These are phyloP conservation scores for Lactarius sp. DNA, from an alignment of 768 basidiomycete genomes.

Conservation along the genomic window DNA sequence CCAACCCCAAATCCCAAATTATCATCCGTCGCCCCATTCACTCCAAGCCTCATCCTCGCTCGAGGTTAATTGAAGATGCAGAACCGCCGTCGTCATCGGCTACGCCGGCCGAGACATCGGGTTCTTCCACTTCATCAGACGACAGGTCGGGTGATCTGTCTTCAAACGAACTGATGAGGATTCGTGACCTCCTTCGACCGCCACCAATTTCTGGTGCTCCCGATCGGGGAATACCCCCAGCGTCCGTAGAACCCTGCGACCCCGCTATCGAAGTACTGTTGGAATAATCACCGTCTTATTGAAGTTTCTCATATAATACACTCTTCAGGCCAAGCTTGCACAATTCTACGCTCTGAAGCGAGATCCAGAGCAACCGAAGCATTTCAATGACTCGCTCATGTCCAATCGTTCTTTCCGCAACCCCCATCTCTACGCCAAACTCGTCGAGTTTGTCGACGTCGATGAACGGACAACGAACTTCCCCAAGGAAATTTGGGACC, in stretches of 20 bases:
- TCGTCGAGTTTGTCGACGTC: conserved; percentile 91
- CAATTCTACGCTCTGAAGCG: conserved; percentile 74
- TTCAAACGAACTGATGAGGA: conserved; percentile 43
- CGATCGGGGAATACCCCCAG: conserved; percentile 76
- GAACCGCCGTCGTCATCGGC: conserved; percentile 5
- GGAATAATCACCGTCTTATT: background rate
- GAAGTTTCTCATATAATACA: background rate
- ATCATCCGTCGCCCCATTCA: conserved; percentile 23
- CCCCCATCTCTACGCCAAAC: conserved; percentile 90
- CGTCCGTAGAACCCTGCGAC: conserved; percentile 50
- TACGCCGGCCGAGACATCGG: conserved; percentile 2
- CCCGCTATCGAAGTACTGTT: conserved; percentile 53
- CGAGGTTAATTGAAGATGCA: conserved; percentile 16
- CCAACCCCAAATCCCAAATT: conserved; percentile 23
- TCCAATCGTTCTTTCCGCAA: conserved; percentile 91
- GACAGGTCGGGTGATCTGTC: conserved; percentile 5
- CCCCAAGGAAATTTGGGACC: conserved; percentile 68
- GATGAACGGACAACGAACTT: conserved; percentile 87
- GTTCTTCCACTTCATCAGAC: conserved; percentile 12
- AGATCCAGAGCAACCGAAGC: conserved; percentile 58
- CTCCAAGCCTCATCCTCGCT: conserved; percentile 22
- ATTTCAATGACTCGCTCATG: conserved; percentile 96
- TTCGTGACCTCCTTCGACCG: conserved; percentile 56
- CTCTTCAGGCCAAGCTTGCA: conserved; percentile 64
- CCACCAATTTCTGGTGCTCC: conserved; percentile 56